Conservation (phyloP, 2,329 filamentous ascomycete species). For the Hansfordia pulvinata region DNA sequence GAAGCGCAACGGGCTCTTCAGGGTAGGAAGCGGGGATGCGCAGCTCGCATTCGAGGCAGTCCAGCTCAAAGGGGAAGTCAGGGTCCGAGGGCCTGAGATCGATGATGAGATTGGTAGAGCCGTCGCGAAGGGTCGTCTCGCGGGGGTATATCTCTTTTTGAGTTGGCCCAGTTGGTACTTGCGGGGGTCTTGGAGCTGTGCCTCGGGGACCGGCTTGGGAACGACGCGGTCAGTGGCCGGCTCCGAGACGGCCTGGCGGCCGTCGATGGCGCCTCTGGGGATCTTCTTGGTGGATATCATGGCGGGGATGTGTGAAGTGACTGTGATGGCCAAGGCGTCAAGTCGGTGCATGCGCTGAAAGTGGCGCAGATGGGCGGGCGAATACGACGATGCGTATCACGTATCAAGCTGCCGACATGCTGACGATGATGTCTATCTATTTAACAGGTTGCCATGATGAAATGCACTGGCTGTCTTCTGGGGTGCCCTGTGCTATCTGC, state of each 20-base stretch:
- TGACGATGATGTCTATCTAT: too few relatives aligned
- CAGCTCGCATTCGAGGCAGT: constrained; percentile 53
- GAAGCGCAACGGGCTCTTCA: constrained; percentile 38
- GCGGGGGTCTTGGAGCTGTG: constrained; percentile 53
- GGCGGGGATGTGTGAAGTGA: constrained; percentile 2
- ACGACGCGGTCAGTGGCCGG: constrained; percentile 36
- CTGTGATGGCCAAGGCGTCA: too few relatives aligned
- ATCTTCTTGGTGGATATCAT: constrained; percentile 25
- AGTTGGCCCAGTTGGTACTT: constrained; percentile 66
- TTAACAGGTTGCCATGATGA: too few relatives aligned
- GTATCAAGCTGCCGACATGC: too few relatives aligned
- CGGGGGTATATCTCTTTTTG: constrained; percentile 47
- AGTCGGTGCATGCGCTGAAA: too few relatives aligned
- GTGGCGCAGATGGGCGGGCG: too few relatives aligned
- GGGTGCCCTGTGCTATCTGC: too few relatives aligned
- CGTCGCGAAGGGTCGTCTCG: constrained; percentile 26
- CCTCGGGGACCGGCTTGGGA: constrained; percentile 49
- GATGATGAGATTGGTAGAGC: constrained; percentile 47
- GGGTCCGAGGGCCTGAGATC: constrained; percentile 62
- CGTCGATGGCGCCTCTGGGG: constrained; percentile 14
- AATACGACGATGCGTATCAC: too few relatives aligned
- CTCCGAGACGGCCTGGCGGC: constrained; percentile 31
- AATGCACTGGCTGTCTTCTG: too few relatives aligned
- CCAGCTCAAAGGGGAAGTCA: constrained; percentile 70
- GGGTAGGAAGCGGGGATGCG: constrained; percentile 54